Evolutionary conservation across 2,329 filamentous ascomycete genomes (phyloP).

Genomic region (Xylariaceae sp.): DNA sequence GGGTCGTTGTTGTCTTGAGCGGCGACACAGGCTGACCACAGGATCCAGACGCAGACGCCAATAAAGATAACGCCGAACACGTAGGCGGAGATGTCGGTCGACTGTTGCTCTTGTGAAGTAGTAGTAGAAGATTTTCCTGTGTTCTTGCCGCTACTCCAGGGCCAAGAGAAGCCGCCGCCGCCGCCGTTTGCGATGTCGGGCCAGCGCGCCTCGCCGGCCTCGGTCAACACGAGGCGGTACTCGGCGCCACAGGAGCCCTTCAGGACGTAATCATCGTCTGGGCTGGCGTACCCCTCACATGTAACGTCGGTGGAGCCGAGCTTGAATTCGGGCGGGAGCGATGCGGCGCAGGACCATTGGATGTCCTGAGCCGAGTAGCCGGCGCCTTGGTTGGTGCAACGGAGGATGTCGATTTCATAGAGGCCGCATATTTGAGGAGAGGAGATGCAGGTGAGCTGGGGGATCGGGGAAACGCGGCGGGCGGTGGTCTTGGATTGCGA

Average conservation of each 20-base stretch:
- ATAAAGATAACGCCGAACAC: conserved; percentile 62
- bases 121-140: too few relatives aligned
- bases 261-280: conserved; percentile 80
- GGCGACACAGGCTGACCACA: conserved; percentile 49
- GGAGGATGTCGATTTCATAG: conserved; percentile 76
- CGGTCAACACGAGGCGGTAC: conserved; percentile 76
- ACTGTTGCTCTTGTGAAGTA: too few relatives aligned
- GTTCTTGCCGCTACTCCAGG: background rate
- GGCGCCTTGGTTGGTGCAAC: conserved; percentile 80
- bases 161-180: conserved; percentile 27
- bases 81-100: conserved; percentile 29
- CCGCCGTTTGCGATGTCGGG: conserved; percentile 46
- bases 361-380: conserved; percentile 78
- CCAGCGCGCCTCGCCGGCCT: conserved; percentile 67
- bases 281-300: conserved; percentile 79
- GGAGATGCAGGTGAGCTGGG: conserved; percentile 75
- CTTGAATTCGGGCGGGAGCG: conserved; percentile 56
- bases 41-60: conserved; percentile 55
- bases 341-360: conserved; percentile 80
- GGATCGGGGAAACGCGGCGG: conserved; percentile 71
- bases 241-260: conserved; percentile 92
- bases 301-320: conserved; percentile 84
- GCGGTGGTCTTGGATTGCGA: conserved; percentile 62
- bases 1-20: conserved; percentile 7
- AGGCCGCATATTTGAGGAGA: conserved; percentile 60